Base-by-base conservation (phyloP, 106 monocot species). In the Vanilla planifolia region DNA sequence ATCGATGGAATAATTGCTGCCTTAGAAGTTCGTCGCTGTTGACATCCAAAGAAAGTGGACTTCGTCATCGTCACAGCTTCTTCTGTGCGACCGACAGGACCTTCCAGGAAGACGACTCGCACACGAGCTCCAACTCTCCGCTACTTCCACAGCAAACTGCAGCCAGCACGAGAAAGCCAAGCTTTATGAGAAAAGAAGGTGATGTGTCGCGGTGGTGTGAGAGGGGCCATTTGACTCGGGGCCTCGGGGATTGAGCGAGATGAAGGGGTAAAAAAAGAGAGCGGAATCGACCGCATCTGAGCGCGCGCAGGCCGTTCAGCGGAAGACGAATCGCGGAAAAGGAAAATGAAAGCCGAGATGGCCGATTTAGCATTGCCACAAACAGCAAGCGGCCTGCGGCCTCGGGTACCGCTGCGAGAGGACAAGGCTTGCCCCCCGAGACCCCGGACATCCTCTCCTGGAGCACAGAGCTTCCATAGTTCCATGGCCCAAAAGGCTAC, bases 271-370 rank as follows among this genome's bases (percentile, higher is more conserved):
- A n/a, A 57, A 28, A 57, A 7, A 57, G 57, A 57, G 15, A 57
- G 33, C 13, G 20, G 35, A 57, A 57, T 57, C 35, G 57, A 57
- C 57, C 57, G 57, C 34, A 57, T 57, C 55, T 55, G 55, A 55
- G 30, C 33, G 55, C 30, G 15, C 15, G 30, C 57, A 57, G 57
- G 57, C 57, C 33, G 21, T 35, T 57, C 57, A 19, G 57, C 35
- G 20, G 57, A 35, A 35, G n/a, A 57, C 35, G 57, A 35, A 57
- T 57, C 57, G 22, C 57, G 10, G 57, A 57, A 57, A 57, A 19
- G 57, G 57, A 34, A 57, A 57, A 35, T 0, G 7, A n/a, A 20
- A 35, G 34, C 11, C 20, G 33, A n/a, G 57, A n/a, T 35, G 33
- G 35, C 5, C 16, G 35, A 35, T 19, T 19, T 34, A 57, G 57